These are phyloP conservation scores for Alternaria triticimaculans DNA, from an alignment of 2,329 filamentous ascomycete genomes.

Conservation along the genomic window DNA sequence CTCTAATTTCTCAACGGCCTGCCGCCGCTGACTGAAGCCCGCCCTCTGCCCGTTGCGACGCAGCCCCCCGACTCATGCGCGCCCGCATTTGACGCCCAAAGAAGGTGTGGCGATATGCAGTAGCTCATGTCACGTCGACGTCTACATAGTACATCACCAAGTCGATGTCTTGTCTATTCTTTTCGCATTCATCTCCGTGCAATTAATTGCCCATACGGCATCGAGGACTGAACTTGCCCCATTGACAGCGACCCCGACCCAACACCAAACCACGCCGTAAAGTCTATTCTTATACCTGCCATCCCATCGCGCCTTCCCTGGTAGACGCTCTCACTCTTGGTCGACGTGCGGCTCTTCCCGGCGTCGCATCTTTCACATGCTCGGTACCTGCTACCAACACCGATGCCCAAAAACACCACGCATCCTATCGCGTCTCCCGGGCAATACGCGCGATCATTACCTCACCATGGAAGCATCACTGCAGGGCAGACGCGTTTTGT, in stretches of 20 bases:
- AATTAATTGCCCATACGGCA: too few species aligned
- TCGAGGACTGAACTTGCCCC: not conserved
- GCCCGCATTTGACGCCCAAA: constrained; percentile 11
- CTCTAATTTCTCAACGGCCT: constrained; percentile 13
- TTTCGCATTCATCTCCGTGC: not conserved
- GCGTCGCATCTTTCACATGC: not conserved
- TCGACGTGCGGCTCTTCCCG: not conserved
- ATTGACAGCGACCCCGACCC: not conserved
- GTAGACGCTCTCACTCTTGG: not conserved
- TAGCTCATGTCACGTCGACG: not conserved
- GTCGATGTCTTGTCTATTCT: not conserved
- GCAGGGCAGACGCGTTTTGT: not conserved
- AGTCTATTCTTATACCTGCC: not conserved
- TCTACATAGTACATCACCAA: not conserved
- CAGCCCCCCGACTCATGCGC: constrained; percentile 12
- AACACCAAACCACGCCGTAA: not conserved
- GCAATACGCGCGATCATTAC: not conserved
- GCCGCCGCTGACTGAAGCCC: constrained; percentile 1
- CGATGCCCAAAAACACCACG: not conserved
- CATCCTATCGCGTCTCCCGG: not conserved
- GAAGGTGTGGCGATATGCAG: constrained; percentile 1
- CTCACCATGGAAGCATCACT: not conserved
- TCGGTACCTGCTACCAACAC: not conserved
- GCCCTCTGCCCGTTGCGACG: not conserved
- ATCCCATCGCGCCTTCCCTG: not conserved